phyloP scores from a whole-genome alignment of 2,329 filamentous ascomycete genomes.

The Juglanconis juglandina region DNA sequence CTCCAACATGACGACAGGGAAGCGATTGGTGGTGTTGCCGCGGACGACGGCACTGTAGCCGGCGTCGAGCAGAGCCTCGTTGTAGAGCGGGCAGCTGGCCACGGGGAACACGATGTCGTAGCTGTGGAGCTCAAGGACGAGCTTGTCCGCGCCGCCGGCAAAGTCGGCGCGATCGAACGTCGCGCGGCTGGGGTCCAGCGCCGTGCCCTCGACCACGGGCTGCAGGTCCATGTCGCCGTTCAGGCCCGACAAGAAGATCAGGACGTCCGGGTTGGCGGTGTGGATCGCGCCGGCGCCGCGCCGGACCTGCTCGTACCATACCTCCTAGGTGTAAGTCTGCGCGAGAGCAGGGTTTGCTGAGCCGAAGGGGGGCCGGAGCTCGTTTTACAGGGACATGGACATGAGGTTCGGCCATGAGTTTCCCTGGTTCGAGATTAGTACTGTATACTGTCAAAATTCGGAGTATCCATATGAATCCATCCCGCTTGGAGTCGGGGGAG shows the following conservation, averaged over 20 bases:
- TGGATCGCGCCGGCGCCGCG: slow-evolving; percentile 49
- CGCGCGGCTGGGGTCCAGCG: slow-evolving; percentile 43
- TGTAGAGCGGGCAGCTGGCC: slow-evolving; percentile 43
- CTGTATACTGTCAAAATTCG: background rate
- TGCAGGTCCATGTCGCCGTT: slow-evolving; percentile 54
- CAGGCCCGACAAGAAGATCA: slow-evolving; percentile 60
- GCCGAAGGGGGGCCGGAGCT: slow-evolving; percentile 41
- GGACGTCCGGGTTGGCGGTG: slow-evolving; percentile 44
- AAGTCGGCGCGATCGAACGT: slow-evolving; percentile 47
- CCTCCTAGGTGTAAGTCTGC: slow-evolving; percentile 52
- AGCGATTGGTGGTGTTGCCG: slow-evolving; percentile 23
- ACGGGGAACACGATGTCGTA: slow-evolving; percentile 46
- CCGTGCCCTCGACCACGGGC: slow-evolving; percentile 46
- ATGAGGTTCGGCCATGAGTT: slow-evolving; percentile 44
- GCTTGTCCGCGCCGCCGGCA: slow-evolving; percentile 47
- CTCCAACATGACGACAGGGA: slow-evolving; percentile 27
- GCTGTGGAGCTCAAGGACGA: slow-evolving; percentile 60
- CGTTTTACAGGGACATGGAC: slow-evolving; percentile 53
- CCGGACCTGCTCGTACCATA: slow-evolving; percentile 50
- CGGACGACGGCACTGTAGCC: slow-evolving; percentile 49
- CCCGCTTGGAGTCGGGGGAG: no score
- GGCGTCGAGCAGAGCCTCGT: slow-evolving; percentile 43
- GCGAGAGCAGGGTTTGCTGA: slow-evolving; percentile 28
- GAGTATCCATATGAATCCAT: no score
- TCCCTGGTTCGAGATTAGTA: slow-evolving; percentile 28